Evolutionary conservation across 371 early-diverging fungal species (phyloP), one percentile per base, ranked within the genome.

Genomic region (Haplosporangium sp.): DNA sequence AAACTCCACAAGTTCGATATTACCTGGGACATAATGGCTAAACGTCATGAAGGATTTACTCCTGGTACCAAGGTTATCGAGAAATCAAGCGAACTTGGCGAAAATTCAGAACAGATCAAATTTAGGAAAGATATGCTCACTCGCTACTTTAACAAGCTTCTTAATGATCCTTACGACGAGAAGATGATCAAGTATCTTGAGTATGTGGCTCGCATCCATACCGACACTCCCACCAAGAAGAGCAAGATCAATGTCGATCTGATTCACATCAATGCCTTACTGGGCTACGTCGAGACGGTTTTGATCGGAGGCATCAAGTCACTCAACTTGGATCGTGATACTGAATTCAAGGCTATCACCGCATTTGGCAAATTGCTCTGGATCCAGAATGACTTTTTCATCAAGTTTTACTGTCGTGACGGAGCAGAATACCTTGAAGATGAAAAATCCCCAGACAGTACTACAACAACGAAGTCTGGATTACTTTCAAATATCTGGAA

Each of bases 351-450:
- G 47, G 91, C 91, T 35, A 84, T 94, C 19, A 78, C 86, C 6
- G 96, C 96, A 2, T 94, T 94, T 69, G 91, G 88, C 84, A 96
- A 96, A 86, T 84, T 96, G 45, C 85, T 96, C 34, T 96, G 96
- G 96, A 88, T 96, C 64, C 96, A 96, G 84, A 96, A 93, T 71
- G 96, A 96, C 74, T 87, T 92, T 62, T 96, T 95, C 84, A 90
- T 92, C 47, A 90, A 90, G 79, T 94, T 92, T 71, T 95, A 96
- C 60, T 88, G 90, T 71, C 85, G 84, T 34, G 92, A 92, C 19
- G 87, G 86, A 17, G 74, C 64, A 15, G 84, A 85, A 39, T 84
- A 71, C 42, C 55, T 39, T 39, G 65, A 70, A 39, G 11, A 40
- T 6, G 48, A n/a, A 34, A 35, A 57, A 6, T 7, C n/a, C 6